phyloP scores from a whole-genome alignment of 2,329 filamentous ascomycete genomes.

The Gremmenia infestans region DNA sequence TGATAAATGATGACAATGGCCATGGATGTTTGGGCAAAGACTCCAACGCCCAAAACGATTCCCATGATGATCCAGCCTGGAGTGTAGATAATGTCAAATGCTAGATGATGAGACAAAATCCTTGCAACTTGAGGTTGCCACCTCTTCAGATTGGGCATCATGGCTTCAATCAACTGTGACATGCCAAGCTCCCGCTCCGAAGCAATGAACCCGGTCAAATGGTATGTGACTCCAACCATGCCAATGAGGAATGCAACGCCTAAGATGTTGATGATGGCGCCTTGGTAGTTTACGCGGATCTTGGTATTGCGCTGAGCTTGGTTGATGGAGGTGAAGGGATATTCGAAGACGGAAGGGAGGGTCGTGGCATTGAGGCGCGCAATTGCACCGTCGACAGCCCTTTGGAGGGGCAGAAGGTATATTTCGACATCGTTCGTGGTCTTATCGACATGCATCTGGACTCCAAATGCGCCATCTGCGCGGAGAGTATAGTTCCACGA shows the following conservation, averaged over 20 bases:
- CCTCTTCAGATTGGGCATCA: slow-evolving; percentile 71
- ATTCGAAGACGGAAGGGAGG: slow-evolving; percentile 56
- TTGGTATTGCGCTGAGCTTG: slow-evolving; percentile 58
- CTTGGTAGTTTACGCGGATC: slow-evolving; percentile 68
- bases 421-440: slow-evolving; percentile 69
- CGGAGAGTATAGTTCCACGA: slow-evolving; percentile 85
- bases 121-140: slow-evolving; percentile 77
- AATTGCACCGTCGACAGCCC: slow-evolving; percentile 72
- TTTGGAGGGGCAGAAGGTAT: slow-evolving; percentile 74
- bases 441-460: slow-evolving; percentile 58
- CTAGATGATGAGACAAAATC: slow-evolving; percentile 72
- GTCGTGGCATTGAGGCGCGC: slow-evolving; percentile 45
- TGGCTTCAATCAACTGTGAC: slow-evolving; percentile 82
- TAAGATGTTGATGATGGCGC: slow-evolving; percentile 68
- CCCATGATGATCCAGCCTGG: slow-evolving; percentile 79
- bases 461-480: slow-evolving; percentile 66
- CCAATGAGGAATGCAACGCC: slow-evolving; percentile 75
- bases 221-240: slow-evolving; percentile 78
- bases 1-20: slow-evolving; percentile 69
- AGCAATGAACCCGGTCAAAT: slow-evolving; percentile 80
- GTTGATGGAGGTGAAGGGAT: slow-evolving; percentile 70
- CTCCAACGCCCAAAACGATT: slow-evolving; percentile 55
- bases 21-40: slow-evolving; percentile 60
- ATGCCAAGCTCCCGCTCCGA: slow-evolving; percentile 83
- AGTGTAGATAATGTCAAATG: slow-evolving; percentile 74